Evolutionary conservation across 2,329 filamentous ascomycete species (phyloP).

Genomic region (Ophiosphaerella korrae): DNA sequence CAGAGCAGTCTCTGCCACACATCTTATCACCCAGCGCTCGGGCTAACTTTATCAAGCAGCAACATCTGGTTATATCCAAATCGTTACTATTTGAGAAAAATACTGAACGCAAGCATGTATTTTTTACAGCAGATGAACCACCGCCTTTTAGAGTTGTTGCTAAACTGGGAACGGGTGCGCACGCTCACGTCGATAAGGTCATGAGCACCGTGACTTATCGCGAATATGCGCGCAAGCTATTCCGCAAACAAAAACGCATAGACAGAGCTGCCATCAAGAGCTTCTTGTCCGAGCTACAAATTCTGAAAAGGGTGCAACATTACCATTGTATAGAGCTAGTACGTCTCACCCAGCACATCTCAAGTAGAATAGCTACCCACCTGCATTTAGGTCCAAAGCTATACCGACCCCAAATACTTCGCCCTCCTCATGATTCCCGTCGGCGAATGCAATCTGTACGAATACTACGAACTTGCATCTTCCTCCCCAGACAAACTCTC

Average conservation of each 20-base stretch:
- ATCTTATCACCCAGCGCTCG: conserved; percentile 4
- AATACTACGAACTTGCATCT: conserved; percentile 17
- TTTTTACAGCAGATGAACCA: conserved; percentile 3
- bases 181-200: conserved; percentile 11
- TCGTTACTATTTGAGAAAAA: conserved; percentile 11
- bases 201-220: neutral
- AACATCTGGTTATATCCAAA: conserved; percentile 9
- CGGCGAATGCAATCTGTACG: conserved; percentile 15
- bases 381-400: conserved; percentile 15
- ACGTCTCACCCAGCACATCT: neutral
- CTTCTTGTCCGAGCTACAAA: conserved; percentile 7
- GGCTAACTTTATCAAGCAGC: conserved; percentile 6
- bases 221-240: conserved; percentile 7
- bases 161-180: conserved; percentile 5
- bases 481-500: conserved; percentile 7
- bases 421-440: conserved; percentile 37
- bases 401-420: conserved; percentile 36
- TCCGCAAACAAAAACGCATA: conserved; percentile 2
- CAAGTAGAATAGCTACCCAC: neutral
- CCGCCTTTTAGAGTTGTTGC: conserved; percentile 10
- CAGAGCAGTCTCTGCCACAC: conserved; percentile 6
- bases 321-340: conserved; percentile 9
- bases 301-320: conserved; percentile 11
- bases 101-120: conserved; percentile 1
- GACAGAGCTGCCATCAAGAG: conserved; percentile 10